Conservation (phyloP, 164 flowering plant genomes). For the Magnolia kwangsiensis region DNA sequence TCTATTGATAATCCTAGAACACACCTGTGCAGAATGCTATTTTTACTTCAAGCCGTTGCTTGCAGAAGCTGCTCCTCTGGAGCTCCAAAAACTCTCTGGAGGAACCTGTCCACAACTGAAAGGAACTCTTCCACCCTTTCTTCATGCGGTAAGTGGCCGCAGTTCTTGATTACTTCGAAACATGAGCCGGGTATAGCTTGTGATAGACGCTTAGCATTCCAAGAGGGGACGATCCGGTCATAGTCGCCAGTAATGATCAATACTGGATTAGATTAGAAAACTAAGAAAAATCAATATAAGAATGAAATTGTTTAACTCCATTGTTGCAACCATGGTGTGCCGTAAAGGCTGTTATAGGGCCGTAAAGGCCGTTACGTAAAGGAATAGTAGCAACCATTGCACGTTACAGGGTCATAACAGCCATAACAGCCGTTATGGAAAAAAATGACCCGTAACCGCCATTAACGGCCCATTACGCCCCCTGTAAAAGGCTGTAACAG, state of each 20-base stretch:
- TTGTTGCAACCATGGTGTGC: no score
- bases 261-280: slow-evolving; percentile 37
- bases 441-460: no score
- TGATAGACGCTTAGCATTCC: slow-evolving; percentile 80
- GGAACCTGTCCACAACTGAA: slow-evolving; percentile 52
- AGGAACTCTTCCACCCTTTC: slow-evolving; percentile 74
- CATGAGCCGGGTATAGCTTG: slow-evolving; percentile 62
- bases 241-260: slow-evolving; percentile 79
- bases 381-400: no score
- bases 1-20: neutral
- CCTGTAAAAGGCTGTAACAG: no score
- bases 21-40: neutral
- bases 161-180: slow-evolving; percentile 66
- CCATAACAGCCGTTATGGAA: no score
- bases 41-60: slow-evolving; percentile 19
- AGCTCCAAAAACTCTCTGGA: slow-evolving; percentile 38
- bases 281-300: neutral
- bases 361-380: no score
- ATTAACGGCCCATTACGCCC: no score
- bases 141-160: slow-evolving; percentile 97
- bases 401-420: no score
- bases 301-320: neutral
- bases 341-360: no score
- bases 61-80: slow-evolving; percentile 31
- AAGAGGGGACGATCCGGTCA: slow-evolving; percentile 80